Conservation (phyloP, 2,329 filamentous ascomycete species). For the Magnaporthales sp. region DNA sequence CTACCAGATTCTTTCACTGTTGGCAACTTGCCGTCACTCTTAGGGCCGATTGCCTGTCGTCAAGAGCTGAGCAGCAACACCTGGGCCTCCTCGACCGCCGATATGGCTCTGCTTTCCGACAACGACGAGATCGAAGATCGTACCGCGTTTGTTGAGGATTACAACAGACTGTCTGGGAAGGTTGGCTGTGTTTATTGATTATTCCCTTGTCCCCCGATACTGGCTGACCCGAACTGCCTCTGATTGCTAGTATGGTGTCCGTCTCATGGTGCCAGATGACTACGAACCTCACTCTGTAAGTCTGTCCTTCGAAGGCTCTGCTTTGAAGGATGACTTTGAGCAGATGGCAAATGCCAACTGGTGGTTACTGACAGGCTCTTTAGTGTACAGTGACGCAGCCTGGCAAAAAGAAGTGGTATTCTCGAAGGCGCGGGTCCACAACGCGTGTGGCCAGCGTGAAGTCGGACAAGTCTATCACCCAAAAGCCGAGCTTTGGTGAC, state of each 20-base stretch:
- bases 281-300: conserved; percentile 25
- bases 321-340: not conserved
- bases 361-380: not conserved
- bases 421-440: not conserved
- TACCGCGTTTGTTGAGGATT: conserved; percentile 42
- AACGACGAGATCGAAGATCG: conserved; percentile 41
- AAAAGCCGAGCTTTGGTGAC: conserved; percentile 48
- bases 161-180: conserved; percentile 52
- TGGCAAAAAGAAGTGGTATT: conserved; percentile 3
- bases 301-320: conserved; percentile 2
- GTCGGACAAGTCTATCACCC: conserved; percentile 23
- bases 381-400: not conserved
- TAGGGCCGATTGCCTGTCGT: conserved; percentile 4
- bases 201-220: not conserved
- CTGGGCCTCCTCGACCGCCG: conserved; percentile 49
- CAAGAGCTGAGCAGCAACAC: conserved; percentile 36
- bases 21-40: not conserved
- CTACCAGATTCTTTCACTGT: not conserved
- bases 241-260: conserved; percentile 41
- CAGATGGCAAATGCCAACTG: not conserved
- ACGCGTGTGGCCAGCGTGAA: conserved; percentile 12
- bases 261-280: conserved; percentile 26
- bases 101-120: conserved; percentile 36
- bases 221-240: not conserved
- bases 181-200: conserved; percentile 23